phyloP scores from a whole-genome alignment of 2,329 filamentous ascomycete genomes.

The Sarocladiaceae sp. region DNA sequence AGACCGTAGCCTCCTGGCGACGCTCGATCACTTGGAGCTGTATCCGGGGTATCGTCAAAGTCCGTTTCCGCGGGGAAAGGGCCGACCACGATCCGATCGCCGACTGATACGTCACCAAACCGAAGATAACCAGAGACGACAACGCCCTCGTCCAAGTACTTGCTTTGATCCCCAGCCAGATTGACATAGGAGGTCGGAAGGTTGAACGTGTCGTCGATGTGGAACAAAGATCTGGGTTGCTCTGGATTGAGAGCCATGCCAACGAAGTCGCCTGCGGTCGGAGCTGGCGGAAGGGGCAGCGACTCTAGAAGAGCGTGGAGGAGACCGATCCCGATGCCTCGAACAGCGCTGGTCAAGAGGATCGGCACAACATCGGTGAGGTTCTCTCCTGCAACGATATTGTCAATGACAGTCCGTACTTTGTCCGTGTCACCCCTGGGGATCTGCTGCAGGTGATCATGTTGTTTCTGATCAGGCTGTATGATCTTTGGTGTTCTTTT shows the following conservation, averaged over 20 bases:
- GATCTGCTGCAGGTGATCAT: slow-evolving; percentile 50
- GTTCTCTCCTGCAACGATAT: slow-evolving; percentile 37
- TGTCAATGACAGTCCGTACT: slow-evolving; percentile 48
- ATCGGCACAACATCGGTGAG: slow-evolving; percentile 65
- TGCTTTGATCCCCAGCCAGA: slow-evolving; percentile 12
- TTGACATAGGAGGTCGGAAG: slow-evolving; percentile 54
- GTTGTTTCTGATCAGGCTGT: slow-evolving; percentile 43
- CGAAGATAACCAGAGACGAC: slow-evolving; percentile 81
- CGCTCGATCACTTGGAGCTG: slow-evolving; percentile 38
- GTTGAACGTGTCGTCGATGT: slow-evolving; percentile 85
- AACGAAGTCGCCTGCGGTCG: slow-evolving; percentile 48
- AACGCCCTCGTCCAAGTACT: slow-evolving; percentile 44
- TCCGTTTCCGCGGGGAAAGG: slow-evolving; percentile 62
- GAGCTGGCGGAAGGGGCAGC: slow-evolving; percentile 60
- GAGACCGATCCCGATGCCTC: slow-evolving; percentile 72
- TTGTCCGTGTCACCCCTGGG: slow-evolving; percentile 49
- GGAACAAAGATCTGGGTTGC: slow-evolving; percentile 64
- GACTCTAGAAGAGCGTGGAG: slow-evolving; percentile 74
- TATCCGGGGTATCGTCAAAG: slow-evolving; percentile 35
- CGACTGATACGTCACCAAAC: slow-evolving; percentile 70
- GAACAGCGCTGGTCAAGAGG: slow-evolving; percentile 78
- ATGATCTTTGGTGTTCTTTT: slow-evolving; percentile 71
- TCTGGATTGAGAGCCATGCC: slow-evolving; percentile 51
- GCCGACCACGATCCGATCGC: slow-evolving; percentile 71
- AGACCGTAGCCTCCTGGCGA: slow-evolving; percentile 42